Conservation (phyloP, 345 rosid genomes). For the Laguncularia racemosa region DNA sequence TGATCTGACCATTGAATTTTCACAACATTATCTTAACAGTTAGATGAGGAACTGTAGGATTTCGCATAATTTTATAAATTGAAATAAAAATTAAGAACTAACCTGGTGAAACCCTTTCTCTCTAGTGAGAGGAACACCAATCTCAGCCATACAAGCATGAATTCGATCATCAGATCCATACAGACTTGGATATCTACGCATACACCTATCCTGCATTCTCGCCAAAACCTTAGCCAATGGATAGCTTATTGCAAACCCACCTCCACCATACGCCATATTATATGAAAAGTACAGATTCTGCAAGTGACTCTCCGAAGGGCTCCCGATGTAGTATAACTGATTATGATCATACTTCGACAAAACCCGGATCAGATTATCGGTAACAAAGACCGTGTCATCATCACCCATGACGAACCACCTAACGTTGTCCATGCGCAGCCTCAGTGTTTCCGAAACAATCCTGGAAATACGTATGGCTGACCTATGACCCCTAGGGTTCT, state of each 20-base stretch:
- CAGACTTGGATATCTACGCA: conserved; percentile 42
- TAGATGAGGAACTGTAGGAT: too few relatives aligned
- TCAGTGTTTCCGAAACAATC: conserved; percentile 56
- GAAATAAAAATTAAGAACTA: conserved; percentile 7
- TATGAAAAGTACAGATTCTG: conserved; percentile 64
- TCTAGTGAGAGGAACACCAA: conserved; percentile 70
- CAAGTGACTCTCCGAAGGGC: conserved; percentile 64
- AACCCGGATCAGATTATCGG: conserved; percentile 58
- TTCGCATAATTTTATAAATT: too few relatives aligned
- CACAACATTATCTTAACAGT: too few relatives aligned
- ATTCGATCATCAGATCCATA: conserved; percentile 85
- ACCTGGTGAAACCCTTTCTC: conserved; percentile 91
- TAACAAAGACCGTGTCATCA: conserved; percentile 65
- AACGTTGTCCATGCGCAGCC: conserved; percentile 31
- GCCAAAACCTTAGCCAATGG: conserved; percentile 51
- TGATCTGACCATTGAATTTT: too few relatives aligned
- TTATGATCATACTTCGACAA: conserved; percentile 63
- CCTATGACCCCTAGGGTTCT: conserved; percentile 31
- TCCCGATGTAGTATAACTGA: conserved; percentile 59
- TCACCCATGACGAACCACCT: conserved; percentile 93
- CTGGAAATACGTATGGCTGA: conserved; percentile 65
- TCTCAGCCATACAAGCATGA: conserved; percentile 86
- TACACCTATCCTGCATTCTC: conserved; percentile 61
- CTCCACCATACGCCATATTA: conserved; percentile 87
- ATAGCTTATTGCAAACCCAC: conserved; percentile 81